Percentiles rank a stretch among this genome's conserved stretches.
phyloP scores from a whole-genome alignment of 768 basidiomycete genomes.

The Kwoniella mangroviensis region DNA sequence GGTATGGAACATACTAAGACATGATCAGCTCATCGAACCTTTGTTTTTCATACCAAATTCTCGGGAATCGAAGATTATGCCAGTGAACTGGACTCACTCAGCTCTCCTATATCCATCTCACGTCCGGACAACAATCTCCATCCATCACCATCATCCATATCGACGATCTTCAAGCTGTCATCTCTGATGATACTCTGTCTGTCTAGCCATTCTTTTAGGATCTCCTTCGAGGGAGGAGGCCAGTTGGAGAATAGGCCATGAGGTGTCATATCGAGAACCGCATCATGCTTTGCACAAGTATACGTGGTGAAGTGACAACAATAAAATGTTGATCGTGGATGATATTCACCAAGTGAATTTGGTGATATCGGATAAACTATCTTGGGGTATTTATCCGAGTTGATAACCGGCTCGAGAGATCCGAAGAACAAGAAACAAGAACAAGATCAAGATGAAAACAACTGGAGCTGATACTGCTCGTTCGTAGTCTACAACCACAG shows the following conservation, averaged over 20 bases:
- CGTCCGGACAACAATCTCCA: slow-evolving; percentile 26
- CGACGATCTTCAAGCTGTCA: slow-evolving; percentile 13
- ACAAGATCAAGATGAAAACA: background rate
- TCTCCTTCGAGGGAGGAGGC: slow-evolving; percentile 22
- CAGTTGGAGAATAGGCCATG: slow-evolving; percentile 22
- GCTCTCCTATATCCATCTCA: slow-evolving; percentile 28
- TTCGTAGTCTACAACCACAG: background rate
- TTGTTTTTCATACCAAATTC: background rate
- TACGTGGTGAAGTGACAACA: too few relatives aligned
- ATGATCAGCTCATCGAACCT: too few relatives aligned
- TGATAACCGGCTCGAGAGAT: background rate
- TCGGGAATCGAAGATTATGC: background rate
- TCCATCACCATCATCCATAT: slow-evolving; percentile 33
- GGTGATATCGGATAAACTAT: slow-evolving; percentile 1
- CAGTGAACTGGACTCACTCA: slow-evolving; percentile 19
- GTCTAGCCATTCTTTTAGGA: slow-evolving; percentile 27
- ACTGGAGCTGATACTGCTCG: background rate
- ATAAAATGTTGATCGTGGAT: too few relatives aligned
- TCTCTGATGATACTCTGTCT: slow-evolving; percentile 3
- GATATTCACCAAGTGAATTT: background rate
- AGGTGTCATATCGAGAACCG: slow-evolving; percentile 1
- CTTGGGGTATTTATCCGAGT: background rate
- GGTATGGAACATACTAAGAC: slow-evolving; percentile 31
- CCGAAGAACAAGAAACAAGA: background rate
- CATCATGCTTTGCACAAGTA: background rate